Evolutionary conservation across 2,329 filamentous ascomycete species (phyloP).

Genomic region (Talaromyces verruculosus): DNA sequence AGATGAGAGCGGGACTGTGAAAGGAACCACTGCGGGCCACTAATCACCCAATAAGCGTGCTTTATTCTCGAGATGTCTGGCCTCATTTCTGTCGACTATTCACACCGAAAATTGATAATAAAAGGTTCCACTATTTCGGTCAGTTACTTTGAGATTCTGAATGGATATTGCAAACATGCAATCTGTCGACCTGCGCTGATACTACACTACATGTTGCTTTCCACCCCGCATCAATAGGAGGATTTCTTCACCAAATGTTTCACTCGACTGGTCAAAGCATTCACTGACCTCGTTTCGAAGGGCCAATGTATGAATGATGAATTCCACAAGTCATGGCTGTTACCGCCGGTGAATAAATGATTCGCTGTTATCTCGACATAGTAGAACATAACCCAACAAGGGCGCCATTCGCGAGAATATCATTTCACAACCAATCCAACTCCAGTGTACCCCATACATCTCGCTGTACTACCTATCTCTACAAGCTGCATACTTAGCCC

Average conservation of each 20-base stretch:
- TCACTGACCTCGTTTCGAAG: too few relatives aligned
- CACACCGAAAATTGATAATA: background rate
- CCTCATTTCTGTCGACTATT: background rate
- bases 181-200: background rate
- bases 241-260: background rate
- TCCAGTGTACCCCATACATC: background rate
- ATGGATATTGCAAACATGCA: background rate
- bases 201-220: background rate
- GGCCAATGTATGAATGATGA: background rate
- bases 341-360: background rate
- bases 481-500: background rate
- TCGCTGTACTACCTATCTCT: background rate
- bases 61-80: background rate
- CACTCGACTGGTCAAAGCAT: too few relatives aligned
- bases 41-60: background rate
- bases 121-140: too few relatives aligned
- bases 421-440: background rate
- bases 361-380: background rate
- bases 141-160: background rate
- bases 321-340: background rate
- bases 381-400: too few relatives aligned
- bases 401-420: background rate
- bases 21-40: conserved; percentile 4
- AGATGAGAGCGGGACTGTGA: background rate
- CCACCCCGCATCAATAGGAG: background rate